These are phyloP conservation scores for Komagataea norvegica DNA, from an alignment of 1,139 yeast genomes.

Conservation along the genomic window DNA sequence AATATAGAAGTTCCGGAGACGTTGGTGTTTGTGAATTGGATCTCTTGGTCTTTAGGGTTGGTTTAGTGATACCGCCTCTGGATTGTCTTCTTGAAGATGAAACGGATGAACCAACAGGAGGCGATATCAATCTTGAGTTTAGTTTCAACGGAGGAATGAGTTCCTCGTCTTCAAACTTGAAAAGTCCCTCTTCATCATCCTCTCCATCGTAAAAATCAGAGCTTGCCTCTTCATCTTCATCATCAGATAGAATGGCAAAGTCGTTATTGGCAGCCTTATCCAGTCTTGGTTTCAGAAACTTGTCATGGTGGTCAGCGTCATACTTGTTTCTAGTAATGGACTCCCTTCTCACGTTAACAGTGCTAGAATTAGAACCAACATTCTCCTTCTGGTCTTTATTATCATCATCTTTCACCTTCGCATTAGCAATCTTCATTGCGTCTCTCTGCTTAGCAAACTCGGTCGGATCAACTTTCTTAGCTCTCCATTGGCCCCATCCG, in stretches of 20 bases:
- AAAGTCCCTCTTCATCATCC: constrained; percentile 34
- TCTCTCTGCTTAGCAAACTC: constrained; percentile 39
- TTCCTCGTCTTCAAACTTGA: constrained; percentile 44
- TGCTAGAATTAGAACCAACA: constrained; percentile 2
- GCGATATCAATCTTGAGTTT: constrained; percentile 24
- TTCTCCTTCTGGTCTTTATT: constrained; percentile 6
- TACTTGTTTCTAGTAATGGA: constrained; percentile 38
- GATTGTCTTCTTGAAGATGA: constrained; percentile 16
- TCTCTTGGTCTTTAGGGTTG: constrained; percentile 22
- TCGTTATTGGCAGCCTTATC: constrained; percentile 15
- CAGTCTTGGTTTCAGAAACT: constrained; percentile 15
- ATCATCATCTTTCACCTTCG: constrained; percentile 36
- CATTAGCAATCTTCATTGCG: constrained; percentile 29
- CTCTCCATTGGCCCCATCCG: constrained; percentile 99
- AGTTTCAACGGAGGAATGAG: constrained; percentile 25
- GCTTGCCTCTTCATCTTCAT: constrained; percentile 27
- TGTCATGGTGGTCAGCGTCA: constrained; percentile 23
- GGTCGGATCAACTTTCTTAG: constrained; percentile 50
- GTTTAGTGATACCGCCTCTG: constrained; percentile 25
- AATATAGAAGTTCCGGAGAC: constrained; percentile 24
- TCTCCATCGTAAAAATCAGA: constrained; percentile 23
- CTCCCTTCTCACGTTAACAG: constrained; percentile 36
- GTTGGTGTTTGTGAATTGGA: constrained; percentile 27
- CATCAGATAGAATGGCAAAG: constrained; percentile 26
- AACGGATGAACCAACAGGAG: constrained; percentile 18